Evolutionary conservation across 1,139 yeast genomes (phyloP), one percentile per base, ranked within the genome.

Genomic region (Taphrina betulina): DNA sequence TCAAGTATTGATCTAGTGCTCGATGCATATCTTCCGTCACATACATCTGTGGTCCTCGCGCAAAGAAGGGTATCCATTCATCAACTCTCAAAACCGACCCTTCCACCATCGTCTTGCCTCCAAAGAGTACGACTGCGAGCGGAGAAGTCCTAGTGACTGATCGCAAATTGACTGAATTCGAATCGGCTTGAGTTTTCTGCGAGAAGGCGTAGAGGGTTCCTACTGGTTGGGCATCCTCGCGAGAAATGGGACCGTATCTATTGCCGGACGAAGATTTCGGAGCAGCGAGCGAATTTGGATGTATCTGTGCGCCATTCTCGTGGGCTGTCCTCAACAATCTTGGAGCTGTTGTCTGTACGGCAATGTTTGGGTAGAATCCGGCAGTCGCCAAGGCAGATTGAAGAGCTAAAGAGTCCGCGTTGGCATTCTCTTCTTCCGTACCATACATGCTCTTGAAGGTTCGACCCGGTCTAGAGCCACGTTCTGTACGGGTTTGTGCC

Each of bases 261-360:
- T 22, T 12, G 19, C 54, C 41, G 4, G 16, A 23, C 3, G 7
- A 14, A 12, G 46, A 7, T 14, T 33, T 29, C 3, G 54, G 54
- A 23, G 54, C 54, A 8, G 54, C 54, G 29, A 65, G 75, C 74
- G 62, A 77, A 60, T 44, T 22, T 12, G 60, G 61, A 42, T 60
- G 62, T 7, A 53, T 44, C 31, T 53, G 38, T 20, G 62, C 62
- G 3, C 29, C 33, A 19, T 46, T 43, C 22, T 62, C 63, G 35
- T 42, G 37, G 35, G 53, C 54, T 10, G 64, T 62, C 8, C 59
- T 58, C 35, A 62, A 37, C 24, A 26, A 12, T 31, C 63, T 41
- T 5, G 53, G 40, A 26, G 33, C 24, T 20, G 17, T 31, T 5
- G 52, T 50, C 33, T 50, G 50, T n/a, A 61, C 54, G 1, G 63